Base-by-base conservation (phyloP, 345 rosid species). In the Citrus inodora region DNA sequence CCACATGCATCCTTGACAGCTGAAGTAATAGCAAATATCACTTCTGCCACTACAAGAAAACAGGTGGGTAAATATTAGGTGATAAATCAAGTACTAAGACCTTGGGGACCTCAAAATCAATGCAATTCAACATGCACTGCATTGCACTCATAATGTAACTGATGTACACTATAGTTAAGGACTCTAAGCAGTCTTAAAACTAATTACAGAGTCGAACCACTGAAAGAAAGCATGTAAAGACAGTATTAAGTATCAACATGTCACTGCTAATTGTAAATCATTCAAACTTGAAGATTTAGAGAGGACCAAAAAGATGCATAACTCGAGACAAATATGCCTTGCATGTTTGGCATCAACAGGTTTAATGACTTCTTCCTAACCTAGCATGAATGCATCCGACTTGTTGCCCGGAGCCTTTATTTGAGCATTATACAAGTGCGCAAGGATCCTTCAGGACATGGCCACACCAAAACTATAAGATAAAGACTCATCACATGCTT, bases 1-100 rank as follows among this genome's bases (percentile, higher is more conserved):
- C 97, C 97, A 53, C 98, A 96, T 40, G 89, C 90, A 74, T 96
- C 98, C 86, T 94, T 96, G 48, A 96, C 91, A 56, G 97, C 89
- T 38, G 95, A 87, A 4, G 98, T 94, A 62, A 96, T 90, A 75
- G 91, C 91, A 70, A 89, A 94, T 80, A 96, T 92, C 74, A 89
- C 93, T 88, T 96, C 99, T 48, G 98, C 87, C 92, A 96, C 98
- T 96, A 25, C 16, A 83, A 25, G 37, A 74, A 71, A 67, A 51
- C 42, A 25, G 35, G 62, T 1, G 59, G 19, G 9, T 3, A 53
- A 17, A 30, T 74, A 53, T 22, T 67, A 33, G 64, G 10, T 24
- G 72, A 69, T 40, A 70, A 64, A 14, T 58, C 74, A 40, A 42
- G 21, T 21, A 59, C 22, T 30, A 66, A 72, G n/a, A 32, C 22